Conservation (phyloP, 1,284 basidiomycete genomes). For the Earliella scabrosa region DNA sequence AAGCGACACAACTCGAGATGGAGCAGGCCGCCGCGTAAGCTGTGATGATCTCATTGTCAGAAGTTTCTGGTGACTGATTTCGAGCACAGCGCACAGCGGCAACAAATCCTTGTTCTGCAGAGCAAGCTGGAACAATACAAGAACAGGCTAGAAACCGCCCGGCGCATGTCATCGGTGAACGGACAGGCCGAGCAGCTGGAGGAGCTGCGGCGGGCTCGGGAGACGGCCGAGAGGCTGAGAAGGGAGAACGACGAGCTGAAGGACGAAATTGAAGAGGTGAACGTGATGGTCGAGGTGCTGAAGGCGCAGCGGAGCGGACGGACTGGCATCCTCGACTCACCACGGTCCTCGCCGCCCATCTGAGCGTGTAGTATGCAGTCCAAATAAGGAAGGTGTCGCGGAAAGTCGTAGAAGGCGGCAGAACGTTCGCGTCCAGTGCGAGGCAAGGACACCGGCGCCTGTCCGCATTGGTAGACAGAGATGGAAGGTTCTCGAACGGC, state of each 20-base stretch:
- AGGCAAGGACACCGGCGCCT: constrained; percentile 21
- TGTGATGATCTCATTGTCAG: neutral
- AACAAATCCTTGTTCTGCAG: constrained; percentile 63
- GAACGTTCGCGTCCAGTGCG: constrained; percentile 34
- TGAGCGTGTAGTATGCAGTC: constrained; percentile 2
- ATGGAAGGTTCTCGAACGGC: constrained; percentile 38
- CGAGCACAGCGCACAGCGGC: constrained; percentile 50
- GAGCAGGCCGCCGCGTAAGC: constrained; percentile 62
- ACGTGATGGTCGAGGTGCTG: constrained; percentile 69
- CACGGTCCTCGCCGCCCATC: constrained; percentile 8
- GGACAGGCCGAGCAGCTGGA: constrained; percentile 46
- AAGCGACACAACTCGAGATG: constrained; percentile 51
- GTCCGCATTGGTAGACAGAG: constrained; percentile 34
- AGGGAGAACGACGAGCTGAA: constrained; percentile 62
- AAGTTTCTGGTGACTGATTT: neutral
- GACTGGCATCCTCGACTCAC: constrained; percentile 24
- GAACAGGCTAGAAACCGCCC: constrained; percentile 40
- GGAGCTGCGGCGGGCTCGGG: constrained; percentile 46
- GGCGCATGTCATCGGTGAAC: constrained; percentile 40
- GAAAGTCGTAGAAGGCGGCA: constrained; percentile 27
- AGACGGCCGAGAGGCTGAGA: constrained; percentile 52
- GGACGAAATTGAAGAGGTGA: constrained; percentile 73
- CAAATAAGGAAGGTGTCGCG: constrained; percentile 19
- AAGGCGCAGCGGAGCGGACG: constrained; percentile 56
- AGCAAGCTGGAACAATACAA: constrained; percentile 46